phyloP scores from a whole-genome alignment of 148 eudicot genomes.

The Heliamphora exappendiculata region DNA sequence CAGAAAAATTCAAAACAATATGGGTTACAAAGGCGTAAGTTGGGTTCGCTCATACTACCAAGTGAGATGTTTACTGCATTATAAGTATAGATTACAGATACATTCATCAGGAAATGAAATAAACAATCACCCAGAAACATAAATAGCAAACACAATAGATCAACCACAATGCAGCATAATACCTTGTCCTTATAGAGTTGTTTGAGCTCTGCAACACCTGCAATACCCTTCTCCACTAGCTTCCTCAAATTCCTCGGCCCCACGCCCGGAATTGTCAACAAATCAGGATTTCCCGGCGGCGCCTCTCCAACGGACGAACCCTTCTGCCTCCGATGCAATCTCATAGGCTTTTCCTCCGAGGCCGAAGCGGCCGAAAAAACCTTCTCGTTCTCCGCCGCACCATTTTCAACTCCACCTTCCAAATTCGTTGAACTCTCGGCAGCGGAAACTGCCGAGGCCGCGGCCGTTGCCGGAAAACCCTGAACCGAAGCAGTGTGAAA shows the following conservation, averaged over 20 bases:
- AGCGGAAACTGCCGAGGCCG: neutral
- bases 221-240: conserved; percentile 77
- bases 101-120: neutral
- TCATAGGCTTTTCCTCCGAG: conserved; percentile 30
- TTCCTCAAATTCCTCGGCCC: conserved; percentile 93
- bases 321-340: conserved; percentile 47
- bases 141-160: neutral
- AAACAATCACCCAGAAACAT: neutral
- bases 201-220: conserved; percentile 73
- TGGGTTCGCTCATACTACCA: too few species aligned
- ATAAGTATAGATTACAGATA: neutral
- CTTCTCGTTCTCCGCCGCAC: conserved; percentile 7
- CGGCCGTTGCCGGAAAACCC: neutral
- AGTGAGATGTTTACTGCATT: neutral
- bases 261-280: conserved; percentile 91
- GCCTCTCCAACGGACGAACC: conserved; percentile 9
- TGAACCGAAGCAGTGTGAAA: conserved; percentile 25
- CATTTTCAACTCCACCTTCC: conserved; percentile 8
- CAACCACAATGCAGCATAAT: neutral
- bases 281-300: conserved; percentile 45
- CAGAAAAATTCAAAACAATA: too few species aligned
- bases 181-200: conserved; percentile 84
- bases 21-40: too few species aligned
- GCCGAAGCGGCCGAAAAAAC: neutral
- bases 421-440: conserved; percentile 8